Evolutionary conservation across 2,329 filamentous ascomycete species (phyloP).

Genomic region (Venturia asperata): DNA sequence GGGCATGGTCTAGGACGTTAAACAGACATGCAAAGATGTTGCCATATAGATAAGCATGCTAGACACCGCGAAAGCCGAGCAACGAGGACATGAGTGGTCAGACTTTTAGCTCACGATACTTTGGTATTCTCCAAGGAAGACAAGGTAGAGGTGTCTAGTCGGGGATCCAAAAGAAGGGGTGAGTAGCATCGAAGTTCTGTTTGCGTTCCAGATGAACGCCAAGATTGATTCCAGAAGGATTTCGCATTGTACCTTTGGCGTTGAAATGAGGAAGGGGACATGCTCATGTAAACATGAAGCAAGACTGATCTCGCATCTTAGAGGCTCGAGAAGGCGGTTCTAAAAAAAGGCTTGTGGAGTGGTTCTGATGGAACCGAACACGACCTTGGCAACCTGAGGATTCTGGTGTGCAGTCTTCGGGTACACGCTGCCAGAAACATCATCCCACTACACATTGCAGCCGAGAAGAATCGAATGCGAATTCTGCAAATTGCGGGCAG

Average conservation of each 20-base stretch:
- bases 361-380: too few species aligned
- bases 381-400: not conserved
- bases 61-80: not conserved
- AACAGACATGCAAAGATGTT: not conserved
- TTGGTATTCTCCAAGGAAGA: too few species aligned
- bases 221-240: not conserved
- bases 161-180: not conserved
- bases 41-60: not conserved
- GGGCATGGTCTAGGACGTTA: too few species aligned
- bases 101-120: too few species aligned
- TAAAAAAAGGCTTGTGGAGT: conserved; percentile 9
- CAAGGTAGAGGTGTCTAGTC: not conserved
- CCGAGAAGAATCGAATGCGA: not conserved
- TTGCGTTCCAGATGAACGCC: not conserved
- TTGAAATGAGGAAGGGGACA: not conserved
- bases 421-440: not conserved
- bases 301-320: not conserved
- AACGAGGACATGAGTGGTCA: not conserved
- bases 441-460: not conserved
- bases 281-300: not conserved
- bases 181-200: conserved; percentile 2
- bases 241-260: not conserved
- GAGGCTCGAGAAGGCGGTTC: not conserved
- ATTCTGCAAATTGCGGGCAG: not conserved
- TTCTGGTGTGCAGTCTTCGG: not conserved